Evolutionary conservation across 2,329 filamentous ascomycete species (phyloP), one percentile per base, ranked within the genome.

Genomic region (Botrytis tulipae): DNA sequence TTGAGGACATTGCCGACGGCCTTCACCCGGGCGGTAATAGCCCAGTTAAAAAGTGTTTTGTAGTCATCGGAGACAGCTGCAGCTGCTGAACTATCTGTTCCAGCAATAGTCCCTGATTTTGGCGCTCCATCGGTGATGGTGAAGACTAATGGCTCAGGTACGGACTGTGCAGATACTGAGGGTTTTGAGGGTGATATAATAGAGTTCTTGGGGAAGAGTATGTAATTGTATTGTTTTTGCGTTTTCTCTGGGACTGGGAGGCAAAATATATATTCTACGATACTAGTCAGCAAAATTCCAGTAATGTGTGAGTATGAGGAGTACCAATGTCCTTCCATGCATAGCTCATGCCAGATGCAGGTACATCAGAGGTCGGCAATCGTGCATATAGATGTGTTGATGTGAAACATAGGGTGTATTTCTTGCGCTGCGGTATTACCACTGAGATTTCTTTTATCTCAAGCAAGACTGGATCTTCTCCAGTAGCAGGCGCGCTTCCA

Each of bases 391-490:
- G 78, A 76, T 88, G 87, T 74, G 85, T 84, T 9, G 85, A 82
- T 3, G 89, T 92, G 75, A 92, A 87, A 80, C 88, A 90, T 14
- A 92, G 80, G 76, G 89, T 88, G 77, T 89, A 89, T 81, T 92
- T 92, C 82, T 92, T 92, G 75, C 90, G 85, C 82, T 90, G 88
- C 0, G 90, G 90, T 6, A 91, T 85, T 0, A 89, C 87, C n/a
- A 92, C 84, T 0, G 89, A 92, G 32, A 92, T 89, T 62, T 91
- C 90, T 80, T 89, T 90, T 74, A 92, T 84, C 76, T 87, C 87
- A 29, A 91, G 83, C 40, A 91, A 81, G 0, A 91, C 82, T 10
- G 84, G 78, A 76, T 91, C 88, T 9, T 83, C 82, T 2, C 83
- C 81, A 46, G 78, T 80, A 12, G 82, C 76, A 61, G 70, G 46